Conservation (phyloP, 306 rosid species). For the Cucumis sativus region DNA sequence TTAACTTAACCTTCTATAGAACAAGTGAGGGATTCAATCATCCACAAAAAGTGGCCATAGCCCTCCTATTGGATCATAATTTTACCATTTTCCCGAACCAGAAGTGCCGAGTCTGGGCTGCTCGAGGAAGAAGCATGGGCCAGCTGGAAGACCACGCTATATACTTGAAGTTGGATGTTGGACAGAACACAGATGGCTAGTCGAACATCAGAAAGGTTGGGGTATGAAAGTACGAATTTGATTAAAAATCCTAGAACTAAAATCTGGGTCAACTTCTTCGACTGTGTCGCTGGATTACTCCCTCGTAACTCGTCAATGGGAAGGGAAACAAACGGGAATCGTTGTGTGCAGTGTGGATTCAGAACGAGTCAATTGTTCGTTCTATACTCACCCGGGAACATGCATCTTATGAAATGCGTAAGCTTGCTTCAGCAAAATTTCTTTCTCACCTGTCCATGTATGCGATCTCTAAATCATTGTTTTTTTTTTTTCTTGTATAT, state of each 20-base stretch:
- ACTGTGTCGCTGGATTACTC: not conserved
- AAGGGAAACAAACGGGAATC: slow-evolving; percentile 28
- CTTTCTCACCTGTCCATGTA: not conserved
- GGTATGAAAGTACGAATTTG: not conserved
- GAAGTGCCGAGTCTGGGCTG: not conserved
- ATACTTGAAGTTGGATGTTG: not conserved
- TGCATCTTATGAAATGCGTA: slow-evolving; percentile 91
- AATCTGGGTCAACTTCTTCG: not conserved
- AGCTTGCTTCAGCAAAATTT: not conserved
- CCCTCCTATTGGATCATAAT: too few relatives aligned
- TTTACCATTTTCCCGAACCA: too few relatives aligned
- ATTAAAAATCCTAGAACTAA: not conserved
- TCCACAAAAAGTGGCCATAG: too few relatives aligned
- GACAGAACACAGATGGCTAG: not conserved
- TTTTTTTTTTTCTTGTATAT: not conserved
- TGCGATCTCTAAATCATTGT: not conserved
- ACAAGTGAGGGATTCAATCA: too few relatives aligned
- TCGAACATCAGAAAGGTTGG: not conserved
- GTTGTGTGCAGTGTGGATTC: slow-evolving; percentile 65
- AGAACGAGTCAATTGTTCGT: slow-evolving; percentile 44
- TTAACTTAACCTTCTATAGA: too few relatives aligned
- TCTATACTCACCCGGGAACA: slow-evolving; percentile 83
- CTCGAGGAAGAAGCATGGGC: not conserved
- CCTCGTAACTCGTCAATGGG: not conserved
- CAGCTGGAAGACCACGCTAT: not conserved